Evolutionary conservation across 2,329 filamentous ascomycete genomes (phyloP).

Genomic region (Pseudogymnoascus sp.): DNA sequence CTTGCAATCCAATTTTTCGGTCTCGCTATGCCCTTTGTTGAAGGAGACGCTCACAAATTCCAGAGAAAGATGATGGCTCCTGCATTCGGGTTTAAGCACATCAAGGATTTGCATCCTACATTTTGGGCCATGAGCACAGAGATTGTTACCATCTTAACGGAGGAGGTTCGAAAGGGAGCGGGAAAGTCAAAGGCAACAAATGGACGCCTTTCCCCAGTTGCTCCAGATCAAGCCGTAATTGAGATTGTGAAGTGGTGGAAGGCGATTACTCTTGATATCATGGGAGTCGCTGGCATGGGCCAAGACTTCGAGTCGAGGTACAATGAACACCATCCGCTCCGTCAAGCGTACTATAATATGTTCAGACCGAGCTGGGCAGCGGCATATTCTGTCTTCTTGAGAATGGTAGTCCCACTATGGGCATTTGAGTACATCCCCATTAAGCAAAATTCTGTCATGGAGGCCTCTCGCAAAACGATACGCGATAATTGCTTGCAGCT

Average conservation of each 20-base stretch:
- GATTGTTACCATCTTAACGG: slow-evolving; percentile 54
- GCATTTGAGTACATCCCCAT: slow-evolving; percentile 58
- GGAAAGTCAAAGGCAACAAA: slow-evolving; percentile 28
- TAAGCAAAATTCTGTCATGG: slow-evolving; percentile 59
- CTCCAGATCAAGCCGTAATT: slow-evolving; percentile 35
- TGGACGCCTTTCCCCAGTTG: slow-evolving; percentile 13
- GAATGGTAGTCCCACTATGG: slow-evolving; percentile 54
- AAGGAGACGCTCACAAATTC: slow-evolving; percentile 80
- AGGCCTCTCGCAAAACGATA: slow-evolving; percentile 48
- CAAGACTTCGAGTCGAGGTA: slow-evolving; percentile 59
- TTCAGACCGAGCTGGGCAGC: slow-evolving; percentile 46
- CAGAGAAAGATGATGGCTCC: slow-evolving; percentile 74
- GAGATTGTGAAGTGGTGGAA: slow-evolving; percentile 57
- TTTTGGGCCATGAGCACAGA: slow-evolving; percentile 76
- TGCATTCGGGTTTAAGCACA: slow-evolving; percentile 73
- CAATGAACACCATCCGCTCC: slow-evolving; percentile 52
- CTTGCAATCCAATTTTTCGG: slow-evolving; percentile 44
- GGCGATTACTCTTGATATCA: slow-evolving; percentile 65
- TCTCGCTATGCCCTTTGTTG: slow-evolving; percentile 66
- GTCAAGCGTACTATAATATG: slow-evolving; percentile 46
- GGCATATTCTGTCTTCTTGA: slow-evolving; percentile 48
- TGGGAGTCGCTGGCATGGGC: slow-evolving; percentile 63
- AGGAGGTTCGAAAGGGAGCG: slow-evolving; percentile 35
- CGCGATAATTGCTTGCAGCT: slow-evolving; percentile 59
- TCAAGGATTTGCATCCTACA: slow-evolving; percentile 74